Conservation (phyloP, 305 asterid genomes). For the Coffea humblotiana region DNA sequence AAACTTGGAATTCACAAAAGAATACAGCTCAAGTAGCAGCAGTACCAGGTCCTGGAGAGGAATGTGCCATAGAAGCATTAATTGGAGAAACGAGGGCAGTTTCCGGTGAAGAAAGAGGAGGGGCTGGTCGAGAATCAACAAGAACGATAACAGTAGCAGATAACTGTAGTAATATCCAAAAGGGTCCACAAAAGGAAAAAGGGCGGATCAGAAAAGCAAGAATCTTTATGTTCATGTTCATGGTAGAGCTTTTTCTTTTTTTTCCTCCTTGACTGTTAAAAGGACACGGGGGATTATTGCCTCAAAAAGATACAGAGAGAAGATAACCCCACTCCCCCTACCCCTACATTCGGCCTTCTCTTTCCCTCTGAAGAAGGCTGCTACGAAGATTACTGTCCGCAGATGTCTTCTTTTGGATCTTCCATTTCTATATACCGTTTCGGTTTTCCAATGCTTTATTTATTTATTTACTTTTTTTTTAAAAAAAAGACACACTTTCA, state of each 20-base stretch:
- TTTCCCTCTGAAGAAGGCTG: neutral
- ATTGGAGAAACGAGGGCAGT: conserved; percentile 23
- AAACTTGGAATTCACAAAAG: neutral
- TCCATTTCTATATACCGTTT: neutral
- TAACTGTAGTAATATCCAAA: conserved; percentile 15
- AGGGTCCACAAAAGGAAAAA: conserved; percentile 20
- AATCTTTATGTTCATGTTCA: conserved; percentile 6
- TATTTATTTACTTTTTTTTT: too few species aligned
- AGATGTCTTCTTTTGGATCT: neutral
- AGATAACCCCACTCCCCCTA: neutral
- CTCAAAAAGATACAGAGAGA: neutral
- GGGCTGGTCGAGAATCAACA: conserved; percentile 24
- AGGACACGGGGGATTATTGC: neutral
- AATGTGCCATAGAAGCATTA: conserved; percentile 23
- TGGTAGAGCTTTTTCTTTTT: too few species aligned
- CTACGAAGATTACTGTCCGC: neutral
- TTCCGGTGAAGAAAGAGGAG: conserved; percentile 31
- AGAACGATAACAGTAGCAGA: neutral
- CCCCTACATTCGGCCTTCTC: too few species aligned
- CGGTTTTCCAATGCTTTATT: neutral
- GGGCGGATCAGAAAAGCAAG: conserved; percentile 15
- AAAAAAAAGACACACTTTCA: too few species aligned
- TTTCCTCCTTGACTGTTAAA: neutral
- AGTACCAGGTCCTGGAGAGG: conserved; percentile 37
- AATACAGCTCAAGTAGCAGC: too few species aligned